Conservation (phyloP, 169 alveolate species). For the Hepatocystis sp. region DNA sequence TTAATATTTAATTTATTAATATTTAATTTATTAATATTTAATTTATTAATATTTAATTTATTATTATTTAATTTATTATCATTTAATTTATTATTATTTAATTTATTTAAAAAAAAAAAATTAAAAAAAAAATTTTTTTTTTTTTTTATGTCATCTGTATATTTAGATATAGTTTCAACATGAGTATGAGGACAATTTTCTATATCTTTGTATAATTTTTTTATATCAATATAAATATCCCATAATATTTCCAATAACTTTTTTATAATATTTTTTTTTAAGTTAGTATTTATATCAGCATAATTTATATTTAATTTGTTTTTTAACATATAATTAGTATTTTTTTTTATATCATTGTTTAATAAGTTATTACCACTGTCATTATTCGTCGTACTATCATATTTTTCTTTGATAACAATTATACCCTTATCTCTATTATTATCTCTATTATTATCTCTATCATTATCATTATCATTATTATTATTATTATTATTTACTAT, state of each 20-base stretch:
- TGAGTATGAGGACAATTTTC: constrained; percentile 70
- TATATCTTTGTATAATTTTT: constrained; percentile 50
- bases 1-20: too few relatives aligned
- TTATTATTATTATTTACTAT: not conserved
- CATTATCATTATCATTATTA: too few relatives aligned
- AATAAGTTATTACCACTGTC: too few relatives aligned
- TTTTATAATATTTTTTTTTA: constrained; percentile 17
- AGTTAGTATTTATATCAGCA: not conserved
- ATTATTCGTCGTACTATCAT: too few relatives aligned
- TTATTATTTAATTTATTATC: too few relatives aligned
- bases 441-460: not conserved
- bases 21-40: too few relatives aligned
- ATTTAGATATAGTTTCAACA: constrained; percentile 56
- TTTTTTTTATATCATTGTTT: too few relatives aligned
- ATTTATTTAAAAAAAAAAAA: constrained; percentile 23
- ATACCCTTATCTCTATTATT: too few relatives aligned
- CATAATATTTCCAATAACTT: constrained; percentile 56
- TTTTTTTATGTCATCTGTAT: constrained; percentile 58
- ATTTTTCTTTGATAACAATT: too few relatives aligned
- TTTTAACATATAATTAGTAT: too few relatives aligned
- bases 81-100: constrained; percentile 2
- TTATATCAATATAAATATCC: constrained; percentile 71
- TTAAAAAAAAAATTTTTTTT: constrained; percentile 37
- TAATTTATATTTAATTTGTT: too few relatives aligned
- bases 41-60: too few relatives aligned